Base-by-base conservation (phyloP, 176 grass and related monocot genomes). In the Eleusine coracana region DNA sequence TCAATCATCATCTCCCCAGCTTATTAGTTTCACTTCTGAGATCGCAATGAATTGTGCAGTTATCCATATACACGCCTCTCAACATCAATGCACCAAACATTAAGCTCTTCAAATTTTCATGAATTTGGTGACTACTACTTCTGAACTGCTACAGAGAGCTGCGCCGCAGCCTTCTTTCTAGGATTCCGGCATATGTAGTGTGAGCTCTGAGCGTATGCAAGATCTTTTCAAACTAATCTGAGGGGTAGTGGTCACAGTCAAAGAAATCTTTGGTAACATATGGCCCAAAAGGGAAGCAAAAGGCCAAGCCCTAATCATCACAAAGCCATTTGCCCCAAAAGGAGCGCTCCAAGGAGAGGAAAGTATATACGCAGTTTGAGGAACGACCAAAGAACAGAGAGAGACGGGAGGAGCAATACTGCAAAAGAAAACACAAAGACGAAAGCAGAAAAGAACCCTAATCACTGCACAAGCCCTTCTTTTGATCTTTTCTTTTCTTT, bases 241-340 rank as follows among this genome's bases (percentile, higher is more conserved):
- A 59, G 74, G 67, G 74, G 67, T 84, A 78, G 87, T 74, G 70
- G 77, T 90, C 79, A 73, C 88, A 94, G 90, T 97, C 94, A 97
- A 97, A 97, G 88, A 77, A 84, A 80, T 82, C 59, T 82, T 82
- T 90, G 92, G 90, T 92, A 88, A 82, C 85, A 89, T 91, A 94
- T 91, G 89, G 89, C 90, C 91, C 91, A 90, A 97, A 97, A 97
- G 89, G 85, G 75, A 31, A 82, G 86, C 81, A 89, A 88, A 92
- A 85, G 86, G 84, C 89, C 89, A 82, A 94, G 67, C 76, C 78
- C 86, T 89, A 92, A 97, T 97, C 85, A 97, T 97, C 77, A 86
- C 84, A 93, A 97, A 97, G 88, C 85, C 77, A 97, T 90, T 92
- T 87, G 87, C 92, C 80, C 89, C 74, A 94, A 97, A 97, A 97